phyloP scores from a whole-genome alignment of 2,329 filamentous ascomycete genomes.

The Trichoderma arundinaceum region DNA sequence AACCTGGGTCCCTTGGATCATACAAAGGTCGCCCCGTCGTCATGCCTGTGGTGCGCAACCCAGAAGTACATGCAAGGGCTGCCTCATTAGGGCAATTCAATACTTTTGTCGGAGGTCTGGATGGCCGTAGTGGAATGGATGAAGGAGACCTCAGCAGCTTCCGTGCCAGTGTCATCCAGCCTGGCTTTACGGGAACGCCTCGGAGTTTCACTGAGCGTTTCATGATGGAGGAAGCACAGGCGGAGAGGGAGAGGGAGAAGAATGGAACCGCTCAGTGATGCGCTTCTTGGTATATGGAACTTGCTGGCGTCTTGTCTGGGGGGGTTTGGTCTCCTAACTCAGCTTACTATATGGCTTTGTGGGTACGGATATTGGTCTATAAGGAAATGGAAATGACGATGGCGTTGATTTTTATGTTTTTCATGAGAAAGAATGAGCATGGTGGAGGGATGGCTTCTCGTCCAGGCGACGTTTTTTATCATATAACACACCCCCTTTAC shows the following conservation, averaged over 20 bases:
- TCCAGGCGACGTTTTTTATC: slow-evolving; percentile 7
- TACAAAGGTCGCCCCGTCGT: slow-evolving; percentile 60
- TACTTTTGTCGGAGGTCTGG: slow-evolving; percentile 60
- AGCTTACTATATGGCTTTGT: slow-evolving; percentile 29
- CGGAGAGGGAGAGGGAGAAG: slow-evolving; percentile 37
- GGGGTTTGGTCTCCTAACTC: slow-evolving; percentile 35
- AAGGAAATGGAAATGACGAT: slow-evolving; percentile 37
- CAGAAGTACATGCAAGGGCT: slow-evolving; percentile 56
- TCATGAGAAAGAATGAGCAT: slow-evolving; percentile 7
- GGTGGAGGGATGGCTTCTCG: slow-evolving; percentile 1
- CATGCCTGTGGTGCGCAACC: slow-evolving; percentile 58
- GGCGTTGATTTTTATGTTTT: slow-evolving; percentile 39
- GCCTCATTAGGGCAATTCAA: slow-evolving; percentile 55
- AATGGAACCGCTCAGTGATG: slow-evolving; percentile 35
- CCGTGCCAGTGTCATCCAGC: slow-evolving; percentile 48
- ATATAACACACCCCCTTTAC: slow-evolving; percentile 6
- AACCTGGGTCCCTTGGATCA: slow-evolving; percentile 56
- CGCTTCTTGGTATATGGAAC: slow-evolving; percentile 18
- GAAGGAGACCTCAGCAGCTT: slow-evolving; percentile 53
- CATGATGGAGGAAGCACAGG: slow-evolving; percentile 55
- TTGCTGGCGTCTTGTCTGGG: slow-evolving; percentile 37
- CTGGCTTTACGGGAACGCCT: slow-evolving; percentile 51
- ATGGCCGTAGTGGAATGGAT: slow-evolving; percentile 57
- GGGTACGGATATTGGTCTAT: slow-evolving; percentile 36
- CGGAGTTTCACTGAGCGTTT: slow-evolving; percentile 56